These are phyloP conservation scores for Clarkia xantiana DNA, from an alignment of 345 rosid genomes.

Conservation along the genomic window DNA sequence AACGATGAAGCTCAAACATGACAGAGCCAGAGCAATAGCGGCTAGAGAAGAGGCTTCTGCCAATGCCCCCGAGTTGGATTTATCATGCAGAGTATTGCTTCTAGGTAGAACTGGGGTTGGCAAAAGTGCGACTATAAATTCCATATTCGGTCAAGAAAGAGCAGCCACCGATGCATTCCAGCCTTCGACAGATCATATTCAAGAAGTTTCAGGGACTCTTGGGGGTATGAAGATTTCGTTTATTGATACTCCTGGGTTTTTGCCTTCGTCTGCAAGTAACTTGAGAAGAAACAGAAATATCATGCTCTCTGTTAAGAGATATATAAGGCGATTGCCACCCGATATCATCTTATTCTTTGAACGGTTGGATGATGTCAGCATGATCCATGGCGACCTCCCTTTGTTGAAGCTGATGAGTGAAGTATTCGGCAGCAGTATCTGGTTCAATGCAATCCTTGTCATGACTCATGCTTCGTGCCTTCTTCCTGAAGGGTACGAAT, in stretches of 20 bases:
- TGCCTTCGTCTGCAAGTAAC: constrained; percentile 35
- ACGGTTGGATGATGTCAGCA: constrained; percentile 55
- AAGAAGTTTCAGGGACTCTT: constrained; percentile 57
- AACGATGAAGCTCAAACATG: constrained; percentile 31
- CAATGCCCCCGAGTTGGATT: constrained; percentile 40
- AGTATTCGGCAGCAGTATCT: constrained; percentile 55
- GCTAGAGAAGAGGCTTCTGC: constrained; percentile 66
- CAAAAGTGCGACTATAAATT: constrained; percentile 94
- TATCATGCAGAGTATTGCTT: constrained; percentile 59
- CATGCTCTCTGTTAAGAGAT: constrained; percentile 53
- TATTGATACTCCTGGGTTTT: constrained; percentile 85
- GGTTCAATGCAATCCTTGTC: constrained; percentile 86
- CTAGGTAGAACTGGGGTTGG: constrained; percentile 94
- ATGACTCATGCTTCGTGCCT: constrained; percentile 67
- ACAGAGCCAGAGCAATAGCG: constrained; percentile 40
- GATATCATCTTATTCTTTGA: constrained; percentile 73
- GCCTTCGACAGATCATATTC: constrained; percentile 51
- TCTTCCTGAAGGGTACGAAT: constrained; percentile 72
- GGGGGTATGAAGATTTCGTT: constrained; percentile 62
- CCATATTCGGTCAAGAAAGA: constrained; percentile 57
- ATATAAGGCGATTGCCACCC: constrained; percentile 59
- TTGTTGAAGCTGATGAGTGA: constrained; percentile 73
- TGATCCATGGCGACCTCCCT: constrained; percentile 49
- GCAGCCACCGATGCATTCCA: constrained; percentile 62
- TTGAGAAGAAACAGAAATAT: constrained; percentile 59